phyloP scores from a whole-genome alignment of 192 early-diverging fungal species.

The Entomortierella chlamydospora region DNA sequence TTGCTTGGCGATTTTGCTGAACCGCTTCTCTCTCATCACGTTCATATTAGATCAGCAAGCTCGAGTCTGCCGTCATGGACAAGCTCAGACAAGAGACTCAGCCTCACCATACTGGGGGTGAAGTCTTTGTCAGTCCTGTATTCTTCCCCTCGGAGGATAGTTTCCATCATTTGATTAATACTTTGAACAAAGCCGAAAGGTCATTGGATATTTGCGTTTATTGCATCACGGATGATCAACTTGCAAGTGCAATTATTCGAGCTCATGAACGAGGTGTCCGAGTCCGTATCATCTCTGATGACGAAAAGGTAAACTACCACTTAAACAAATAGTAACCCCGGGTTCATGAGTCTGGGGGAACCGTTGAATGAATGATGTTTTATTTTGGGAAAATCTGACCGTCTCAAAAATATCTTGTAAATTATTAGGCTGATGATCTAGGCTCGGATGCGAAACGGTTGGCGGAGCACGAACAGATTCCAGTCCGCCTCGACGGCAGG shows the following conservation, averaged over 20 bases:
- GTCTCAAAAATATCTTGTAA: neutral
- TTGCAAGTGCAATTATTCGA: conserved; percentile 67
- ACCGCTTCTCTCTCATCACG: no score
- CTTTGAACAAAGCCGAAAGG: conserved; percentile 59
- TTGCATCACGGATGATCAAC: conserved; percentile 77
- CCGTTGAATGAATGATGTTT: no score
- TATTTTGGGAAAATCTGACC: no score
- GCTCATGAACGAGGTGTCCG: conserved; percentile 37
- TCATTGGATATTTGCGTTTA: conserved; percentile 81
- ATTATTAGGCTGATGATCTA: conserved; percentile 57
- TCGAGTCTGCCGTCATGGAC: conserved; percentile 16
- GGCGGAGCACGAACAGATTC: conserved; percentile 57
- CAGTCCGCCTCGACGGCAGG: conserved; percentile 58
- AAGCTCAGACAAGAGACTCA: neutral
- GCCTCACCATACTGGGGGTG: neutral
- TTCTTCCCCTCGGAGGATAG: conserved; percentile 75
- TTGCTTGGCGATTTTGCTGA: no score
- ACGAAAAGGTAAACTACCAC: conserved; percentile 68
- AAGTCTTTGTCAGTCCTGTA: conserved; percentile 45
- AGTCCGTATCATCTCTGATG: conserved; percentile 79
- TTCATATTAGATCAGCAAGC: conserved; percentile 31
- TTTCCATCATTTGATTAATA: conserved; percentile 61
- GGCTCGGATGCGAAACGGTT: conserved; percentile 68
- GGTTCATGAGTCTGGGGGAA: neutral
- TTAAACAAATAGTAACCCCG: no score